Evolutionary conservation across 129 eudicot genomes (phyloP), one percentile per base, ranked within the genome.

Genomic region (Erigeron canadensis): DNA sequence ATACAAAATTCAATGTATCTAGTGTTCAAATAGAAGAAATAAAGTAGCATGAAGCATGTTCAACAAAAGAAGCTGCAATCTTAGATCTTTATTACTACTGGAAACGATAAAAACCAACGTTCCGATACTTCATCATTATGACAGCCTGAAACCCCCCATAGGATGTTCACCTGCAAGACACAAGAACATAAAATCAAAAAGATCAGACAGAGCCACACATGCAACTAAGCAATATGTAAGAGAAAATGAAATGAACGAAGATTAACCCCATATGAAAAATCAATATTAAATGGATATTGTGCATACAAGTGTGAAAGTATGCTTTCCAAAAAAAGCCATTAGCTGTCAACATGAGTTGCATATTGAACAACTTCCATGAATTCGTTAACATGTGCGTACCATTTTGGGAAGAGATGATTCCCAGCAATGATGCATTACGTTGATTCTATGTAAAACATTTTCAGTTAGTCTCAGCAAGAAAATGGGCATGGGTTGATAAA

Each of bases 11-110:
- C 61, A 56, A 1, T 1, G 65, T 50, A 55, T 53, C 56, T 63
- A 9, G 10, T 63, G 59, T 45, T 37, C 62, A 76, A 58, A 57
- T 8, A 45, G 3, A 17, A 45, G 46, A 28, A 13, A 57, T 17
- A 45, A 46, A 45, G 70, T 68, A 76, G 58, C 75, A 37, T 76
- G 42, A 60, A 57, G 69, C 80, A 76, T 44, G 61, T 76, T 67
- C 64, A 63, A 38, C 60, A 73, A n/a, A n/a, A 34, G 18, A 75
- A 56, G 58, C 58, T 53, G 67, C 67, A 66, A 43, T 75, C 40
- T 75, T 54, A 54, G 59, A 75, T 75, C 74, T 75, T 76, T 76
- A 76, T 76, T 76, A 38, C 75, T 76, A 76, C 53, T 3, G 54
- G 55, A 75, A 67, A 66, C 61, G 17, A 43, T 10, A 66, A 59